Percentiles rank a stretch among this genome's conserved stretches.
Evolutionary conservation across 108 stramenopile genomes (phyloP).

Genomic region (Pinguiococcus pyrenoidosus): DNA sequence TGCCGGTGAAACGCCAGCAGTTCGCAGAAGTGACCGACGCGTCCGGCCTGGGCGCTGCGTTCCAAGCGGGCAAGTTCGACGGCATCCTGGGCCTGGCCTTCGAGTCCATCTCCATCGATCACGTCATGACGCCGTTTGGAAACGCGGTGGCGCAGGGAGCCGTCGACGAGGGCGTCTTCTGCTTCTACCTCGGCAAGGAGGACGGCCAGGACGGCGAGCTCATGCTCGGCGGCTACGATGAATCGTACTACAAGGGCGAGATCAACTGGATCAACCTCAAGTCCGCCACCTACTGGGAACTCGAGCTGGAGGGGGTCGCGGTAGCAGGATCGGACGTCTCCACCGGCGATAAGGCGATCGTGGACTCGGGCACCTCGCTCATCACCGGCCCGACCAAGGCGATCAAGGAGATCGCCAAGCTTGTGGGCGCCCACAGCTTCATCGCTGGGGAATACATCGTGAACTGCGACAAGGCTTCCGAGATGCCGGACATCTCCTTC

Average conservation of each 20-base stretch:
- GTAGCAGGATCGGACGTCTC: conserved; percentile 34
- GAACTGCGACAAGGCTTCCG: conserved; percentile 49
- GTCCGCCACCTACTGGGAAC: conserved; percentile 77
- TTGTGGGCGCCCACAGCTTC: conserved; percentile 64
- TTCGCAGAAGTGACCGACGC: conserved; percentile 68
- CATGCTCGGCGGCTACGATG: conserved; percentile 81
- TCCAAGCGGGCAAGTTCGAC: conserved; percentile 80
- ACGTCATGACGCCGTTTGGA: conserved; percentile 73
- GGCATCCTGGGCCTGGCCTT: conserved; percentile 96
- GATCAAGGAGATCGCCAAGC: conserved; percentile 51
- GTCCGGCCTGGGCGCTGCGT: conserved; percentile 90
- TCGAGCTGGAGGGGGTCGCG: conserved; percentile 50
- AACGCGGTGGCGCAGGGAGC: conserved; percentile 59
- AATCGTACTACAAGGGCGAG: conserved; percentile 35
- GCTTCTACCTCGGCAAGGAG: conserved; percentile 88
- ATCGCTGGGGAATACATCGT: conserved; percentile 78
- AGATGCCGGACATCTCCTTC: conserved; percentile 1
- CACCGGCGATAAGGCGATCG: conserved; percentile 55
- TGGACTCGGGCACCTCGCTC: conserved; percentile 86
- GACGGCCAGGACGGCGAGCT: conserved; percentile 63
- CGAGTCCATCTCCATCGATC: conserved; percentile 64
- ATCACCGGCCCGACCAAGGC: conserved; percentile 67
- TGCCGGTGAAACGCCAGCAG: conserved; percentile 26
- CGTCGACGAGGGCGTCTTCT: conserved; percentile 65
- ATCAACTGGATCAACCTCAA: conserved; percentile 40